Percentiles rank a stretch among this genome's conserved stretches.
Evolutionary conservation across 495 filamentous ascomycete genomes (phyloP).

Genomic region (Penicillium robsamsonii): DNA sequence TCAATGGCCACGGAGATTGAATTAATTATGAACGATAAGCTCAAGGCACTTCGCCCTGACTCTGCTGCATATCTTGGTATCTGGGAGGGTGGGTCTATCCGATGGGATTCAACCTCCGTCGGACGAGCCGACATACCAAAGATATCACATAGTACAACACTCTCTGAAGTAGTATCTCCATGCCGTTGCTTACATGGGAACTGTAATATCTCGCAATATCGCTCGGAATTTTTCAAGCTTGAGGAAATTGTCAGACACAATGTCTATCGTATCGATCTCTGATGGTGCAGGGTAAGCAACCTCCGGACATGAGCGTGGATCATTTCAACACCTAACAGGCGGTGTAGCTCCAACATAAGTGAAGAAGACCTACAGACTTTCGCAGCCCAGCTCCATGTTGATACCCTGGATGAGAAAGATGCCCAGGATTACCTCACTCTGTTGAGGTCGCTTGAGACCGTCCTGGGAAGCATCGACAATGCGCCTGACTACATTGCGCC

Average conservation of each 20-base stretch:
- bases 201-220: background rate
- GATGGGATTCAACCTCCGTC: background rate
- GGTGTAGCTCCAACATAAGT: conserved; percentile 19
- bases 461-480: conserved; percentile 19
- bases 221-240: background rate
- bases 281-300: conserved; percentile 1
- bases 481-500: conserved; percentile 26
- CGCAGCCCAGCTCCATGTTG: conserved; percentile 17
- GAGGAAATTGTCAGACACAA: background rate
- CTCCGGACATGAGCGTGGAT: background rate
- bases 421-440: conserved; percentile 27
- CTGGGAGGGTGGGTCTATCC: background rate
- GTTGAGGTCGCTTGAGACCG: conserved; percentile 28
- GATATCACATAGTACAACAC: background rate
- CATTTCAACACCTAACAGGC: background rate
- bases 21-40: background rate
- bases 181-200: background rate
- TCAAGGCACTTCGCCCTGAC: background rate
- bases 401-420: conserved; percentile 19
- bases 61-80: background rate
- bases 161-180: background rate
- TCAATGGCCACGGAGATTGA: background rate
- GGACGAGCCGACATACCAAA: background rate
- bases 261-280: background rate
- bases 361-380: conserved; percentile 13